A percentile compares a stretch with the other conserved stretches of the same genome.
These are phyloP conservation scores for Brasilioporus rufonigricans DNA, from an alignment of 768 basidiomycete species.

Conservation along the genomic window DNA sequence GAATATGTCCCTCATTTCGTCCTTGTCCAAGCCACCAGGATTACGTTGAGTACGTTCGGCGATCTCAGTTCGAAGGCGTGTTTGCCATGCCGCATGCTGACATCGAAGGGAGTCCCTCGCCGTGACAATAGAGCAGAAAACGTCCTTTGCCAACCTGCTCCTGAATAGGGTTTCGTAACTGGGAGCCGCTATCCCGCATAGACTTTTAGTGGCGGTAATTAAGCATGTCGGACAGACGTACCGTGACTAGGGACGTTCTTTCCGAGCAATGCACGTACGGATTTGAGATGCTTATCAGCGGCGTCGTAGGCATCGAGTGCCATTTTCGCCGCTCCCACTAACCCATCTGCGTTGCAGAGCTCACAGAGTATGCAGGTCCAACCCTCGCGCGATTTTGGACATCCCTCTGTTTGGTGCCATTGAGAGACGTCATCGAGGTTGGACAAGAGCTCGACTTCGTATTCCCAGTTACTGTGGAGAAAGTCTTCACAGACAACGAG, in stretches of 20 bases:
- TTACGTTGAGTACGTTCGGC: neutral
- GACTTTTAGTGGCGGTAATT: neutral
- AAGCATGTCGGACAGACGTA: neutral
- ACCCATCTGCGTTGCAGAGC: conserved; percentile 3
- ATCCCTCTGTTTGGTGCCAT: neutral
- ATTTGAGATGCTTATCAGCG: conserved; percentile 4
- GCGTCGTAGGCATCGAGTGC: conserved; percentile 6
- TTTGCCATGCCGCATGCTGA: conserved; percentile 12
- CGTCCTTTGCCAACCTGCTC: conserved; percentile 6
- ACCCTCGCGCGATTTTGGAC: neutral
- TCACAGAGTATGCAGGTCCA: conserved; percentile 12
- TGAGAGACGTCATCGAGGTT: conserved; percentile 1
- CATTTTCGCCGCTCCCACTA: conserved; percentile 6
- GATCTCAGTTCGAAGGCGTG: conserved; percentile 11
- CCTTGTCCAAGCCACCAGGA: neutral
- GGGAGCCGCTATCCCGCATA: neutral
- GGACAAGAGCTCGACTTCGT: conserved; percentile 11
- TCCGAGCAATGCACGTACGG: conserved; percentile 5
- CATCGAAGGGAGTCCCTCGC: conserved; percentile 15
- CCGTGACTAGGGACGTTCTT: neutral
- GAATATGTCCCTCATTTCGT: neutral
- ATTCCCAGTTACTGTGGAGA: conserved; percentile 9
- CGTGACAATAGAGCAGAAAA: conserved; percentile 5
- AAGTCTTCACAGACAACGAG: conserved; percentile 14
- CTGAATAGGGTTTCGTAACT: conserved; percentile 1